phyloP scores from a whole-genome alignment of 495 filamentous ascomycete species.

The Trypethelium eluteriae region DNA sequence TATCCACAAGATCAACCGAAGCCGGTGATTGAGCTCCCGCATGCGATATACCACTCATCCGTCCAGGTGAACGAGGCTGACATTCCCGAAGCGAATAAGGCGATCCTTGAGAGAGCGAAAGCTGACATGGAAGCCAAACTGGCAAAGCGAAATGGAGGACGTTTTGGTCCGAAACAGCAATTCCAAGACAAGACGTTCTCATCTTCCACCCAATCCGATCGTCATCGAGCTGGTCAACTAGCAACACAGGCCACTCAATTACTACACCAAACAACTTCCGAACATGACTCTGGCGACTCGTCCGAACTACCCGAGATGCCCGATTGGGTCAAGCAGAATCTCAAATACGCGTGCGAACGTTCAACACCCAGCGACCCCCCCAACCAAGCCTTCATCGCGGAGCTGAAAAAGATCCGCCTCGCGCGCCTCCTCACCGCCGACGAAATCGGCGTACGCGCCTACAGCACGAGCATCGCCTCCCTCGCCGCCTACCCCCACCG shows the following conservation, averaged over 20 bases:
- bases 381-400: constrained; percentile 67
- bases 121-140: constrained; percentile 37
- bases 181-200: constrained; percentile 10
- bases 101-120: constrained; percentile 49
- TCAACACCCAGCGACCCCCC: constrained; percentile 60
- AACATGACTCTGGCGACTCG: constrained; percentile 50
- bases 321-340: constrained; percentile 56
- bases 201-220: constrained; percentile 4
- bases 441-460: constrained; percentile 75
- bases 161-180: constrained; percentile 15
- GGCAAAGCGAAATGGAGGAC: constrained; percentile 13
- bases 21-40: neutral
- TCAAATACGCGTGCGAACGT: constrained; percentile 75
- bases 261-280: constrained; percentile 61
- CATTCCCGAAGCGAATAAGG: constrained; percentile 16
- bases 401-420: constrained; percentile 66
- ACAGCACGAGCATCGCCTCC: constrained; percentile 76
- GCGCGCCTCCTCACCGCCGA: constrained; percentile 64
- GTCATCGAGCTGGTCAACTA: neutral
- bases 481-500: constrained; percentile 73
- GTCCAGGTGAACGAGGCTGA: constrained; percentile 11
- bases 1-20: neutral
- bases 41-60: neutral
- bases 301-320: constrained; percentile 52
- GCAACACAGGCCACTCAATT: constrained; percentile 36